Conservation (phyloP, 2,329 filamentous ascomycete species). For the Penicillium hesseltinei region DNA sequence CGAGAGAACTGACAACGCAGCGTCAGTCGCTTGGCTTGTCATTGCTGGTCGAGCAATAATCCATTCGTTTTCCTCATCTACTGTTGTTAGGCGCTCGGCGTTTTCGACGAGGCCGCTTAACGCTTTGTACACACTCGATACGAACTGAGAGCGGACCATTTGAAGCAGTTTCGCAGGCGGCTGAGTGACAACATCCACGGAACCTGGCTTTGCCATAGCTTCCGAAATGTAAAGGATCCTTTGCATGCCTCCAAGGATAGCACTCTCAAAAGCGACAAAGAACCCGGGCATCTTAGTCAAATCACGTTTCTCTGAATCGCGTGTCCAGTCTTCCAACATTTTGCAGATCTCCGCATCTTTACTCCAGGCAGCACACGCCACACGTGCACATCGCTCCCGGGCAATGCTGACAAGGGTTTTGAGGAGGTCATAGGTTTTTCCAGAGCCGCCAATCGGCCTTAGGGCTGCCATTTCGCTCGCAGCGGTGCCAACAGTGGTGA, state of each 20-base stretch:
- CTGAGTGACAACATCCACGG: conserved; percentile 75
- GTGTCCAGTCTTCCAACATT: conserved; percentile 88
- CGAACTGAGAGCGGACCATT: conserved; percentile 88
- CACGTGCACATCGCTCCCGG: conserved; percentile 80
- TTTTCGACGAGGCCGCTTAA: conserved; percentile 96
- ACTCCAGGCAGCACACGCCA: conserved; percentile 88
- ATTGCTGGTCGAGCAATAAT: conserved; percentile 47
- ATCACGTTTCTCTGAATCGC: conserved; percentile 75
- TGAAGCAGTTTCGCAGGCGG: conserved; percentile 85
- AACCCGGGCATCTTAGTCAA: conserved; percentile 86
- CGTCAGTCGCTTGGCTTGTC: conserved; percentile 31
- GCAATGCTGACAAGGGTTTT: conserved; percentile 72
- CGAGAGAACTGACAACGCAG: conserved; percentile 43
- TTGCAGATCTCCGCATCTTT: conserved; percentile 91
- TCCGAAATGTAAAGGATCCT: conserved; percentile 93
- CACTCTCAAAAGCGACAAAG: conserved; percentile 81
- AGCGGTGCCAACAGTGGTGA: conserved; percentile 79
- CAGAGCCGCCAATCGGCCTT: conserved; percentile 60
- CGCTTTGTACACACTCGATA: conserved; percentile 89
- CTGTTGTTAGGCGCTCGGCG: conserved; percentile 71
- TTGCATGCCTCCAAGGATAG: conserved; percentile 81
- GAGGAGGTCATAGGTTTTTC: conserved; percentile 65
- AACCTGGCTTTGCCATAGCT: conserved; percentile 70
- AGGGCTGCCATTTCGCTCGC: conserved; percentile 82
- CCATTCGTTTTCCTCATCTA: conserved; percentile 55